Evolutionary conservation across 139 green algal genomes (phyloP), one percentile per base, ranked within the genome.

Genomic region (Volvox africanus): DNA sequence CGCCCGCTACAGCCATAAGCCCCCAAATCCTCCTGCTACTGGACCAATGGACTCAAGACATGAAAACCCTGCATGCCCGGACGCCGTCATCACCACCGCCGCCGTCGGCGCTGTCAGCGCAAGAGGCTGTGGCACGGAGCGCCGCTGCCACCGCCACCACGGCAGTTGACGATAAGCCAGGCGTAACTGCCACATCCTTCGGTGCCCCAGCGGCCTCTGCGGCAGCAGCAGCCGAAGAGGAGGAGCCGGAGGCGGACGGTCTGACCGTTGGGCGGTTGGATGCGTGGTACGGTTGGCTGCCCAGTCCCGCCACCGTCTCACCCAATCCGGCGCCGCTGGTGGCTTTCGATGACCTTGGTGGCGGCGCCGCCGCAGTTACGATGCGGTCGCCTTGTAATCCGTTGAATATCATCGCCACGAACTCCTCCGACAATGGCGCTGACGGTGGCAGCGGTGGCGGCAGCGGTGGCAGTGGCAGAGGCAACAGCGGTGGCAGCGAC

Each of bases 221-320:
- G 36, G 81, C 2, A n/a, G 37, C 5, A 20, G 26, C 44, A 22
- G 36, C 80, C 35, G 44, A 28, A 37, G 5, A 9, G 44, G 5
- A 55, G 19, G 44, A 1, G 62, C 11, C 5, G 62, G 21, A 18
- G 83, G 55, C 24, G 35, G 36, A 67, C 28, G 68, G 83, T 14
- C 22, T 80, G 83, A 67, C 65, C 13, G 12, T 80, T 3, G 30
- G 32, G 20, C 86, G 86, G 17, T 50, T 90, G 50, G 86, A 90
- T 62, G 86, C 73, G 24, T 84, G 55, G 73, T 90, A 90, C 55
- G 86, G 32, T n/a, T 90, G 86, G 86, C 61, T 90, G 55, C 86
- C 86, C 24, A 84, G 71, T 71, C 75, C 73, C 55, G 75, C 73
- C 0, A 33, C 73, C 55, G 73, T 21, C 5, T n/a, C 21, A 16